Evolutionary conservation across 805 yeast species (phyloP).

Genomic region (Ogataea corticis): DNA sequence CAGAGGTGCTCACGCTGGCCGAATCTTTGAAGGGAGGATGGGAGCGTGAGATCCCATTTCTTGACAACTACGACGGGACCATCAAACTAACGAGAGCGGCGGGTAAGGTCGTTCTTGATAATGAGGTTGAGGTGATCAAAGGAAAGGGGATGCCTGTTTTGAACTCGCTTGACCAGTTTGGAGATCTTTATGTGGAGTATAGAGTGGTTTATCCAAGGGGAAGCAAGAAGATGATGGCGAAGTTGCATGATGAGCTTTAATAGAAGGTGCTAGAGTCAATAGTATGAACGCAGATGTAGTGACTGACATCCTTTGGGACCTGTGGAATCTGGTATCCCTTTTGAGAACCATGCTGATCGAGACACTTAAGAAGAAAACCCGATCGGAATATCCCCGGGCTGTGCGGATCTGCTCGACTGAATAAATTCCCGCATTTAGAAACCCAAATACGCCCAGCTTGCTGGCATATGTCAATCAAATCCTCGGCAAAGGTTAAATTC

Average conservation of each 20-base stretch:
- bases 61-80: conserved; percentile 58
- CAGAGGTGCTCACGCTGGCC: conserved; percentile 68
- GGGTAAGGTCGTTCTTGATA: conserved; percentile 58
- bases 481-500: neutral
- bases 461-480: too few species aligned
- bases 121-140: conserved; percentile 68
- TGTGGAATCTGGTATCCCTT: too few species aligned
- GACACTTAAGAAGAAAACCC: too few species aligned
- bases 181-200: conserved; percentile 55
- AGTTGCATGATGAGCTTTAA: conserved; percentile 34
- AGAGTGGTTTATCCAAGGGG: conserved; percentile 47
- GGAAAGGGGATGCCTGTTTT: conserved; percentile 85
- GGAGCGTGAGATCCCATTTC: conserved; percentile 63
- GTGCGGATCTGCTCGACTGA: too few species aligned
- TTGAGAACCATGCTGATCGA: too few species aligned
- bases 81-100: conserved; percentile 46
- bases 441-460: too few species aligned
- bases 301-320: too few species aligned
- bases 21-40: conserved; percentile 85
- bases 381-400: too few species aligned
- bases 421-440: too few species aligned
- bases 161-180: conserved; percentile 51
- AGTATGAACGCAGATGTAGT: too few species aligned
- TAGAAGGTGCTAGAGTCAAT: too few species aligned
- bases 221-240: conserved; percentile 17